Evolutionary conservation across 176 grass and related monocot genomes (phyloP).

Genomic region (Eragrostis curvula): DNA sequence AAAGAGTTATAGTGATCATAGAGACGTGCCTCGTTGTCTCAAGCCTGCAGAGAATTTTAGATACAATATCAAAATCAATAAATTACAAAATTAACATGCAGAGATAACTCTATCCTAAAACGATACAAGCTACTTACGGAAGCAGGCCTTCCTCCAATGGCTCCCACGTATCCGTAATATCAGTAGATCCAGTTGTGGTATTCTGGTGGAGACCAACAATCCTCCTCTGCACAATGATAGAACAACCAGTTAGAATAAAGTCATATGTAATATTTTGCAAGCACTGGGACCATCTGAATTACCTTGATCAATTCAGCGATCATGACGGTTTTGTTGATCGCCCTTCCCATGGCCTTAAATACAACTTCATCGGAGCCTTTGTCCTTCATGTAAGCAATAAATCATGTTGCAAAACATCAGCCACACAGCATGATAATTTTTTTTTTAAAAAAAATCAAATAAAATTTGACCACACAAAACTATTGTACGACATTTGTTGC

Average conservation of each 20-base stretch:
- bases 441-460: no score
- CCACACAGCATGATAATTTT: neutral
- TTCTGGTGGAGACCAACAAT: conserved; percentile 95
- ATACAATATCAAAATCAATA: conserved; percentile 15
- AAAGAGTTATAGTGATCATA: conserved; percentile 87
- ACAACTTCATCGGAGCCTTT: conserved; percentile 94
- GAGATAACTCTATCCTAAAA: conserved; percentile 18
- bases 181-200: conserved; percentile 82
- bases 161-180: conserved; percentile 99
- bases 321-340: conserved; percentile 99
- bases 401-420: conserved; percentile 34
- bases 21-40: conserved; percentile 98
- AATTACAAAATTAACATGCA: neutral
- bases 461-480: neutral
- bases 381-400: conserved; percentile 65
- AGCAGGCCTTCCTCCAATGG: conserved; percentile 98
- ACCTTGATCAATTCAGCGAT: conserved; percentile 98
- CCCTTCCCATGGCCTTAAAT: conserved; percentile 98
- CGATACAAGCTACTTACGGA: conserved; percentile 59
- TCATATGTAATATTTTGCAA: conserved; percentile 19
- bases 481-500: neutral
- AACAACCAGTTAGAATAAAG: conserved; percentile 7
- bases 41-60: conserved; percentile 54
- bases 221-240: conserved; percentile 68
- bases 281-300: neutral